Conservation (phyloP, 805 yeast species). For the fission yeast (Schizosaccharomyces pombe) region DNA sequence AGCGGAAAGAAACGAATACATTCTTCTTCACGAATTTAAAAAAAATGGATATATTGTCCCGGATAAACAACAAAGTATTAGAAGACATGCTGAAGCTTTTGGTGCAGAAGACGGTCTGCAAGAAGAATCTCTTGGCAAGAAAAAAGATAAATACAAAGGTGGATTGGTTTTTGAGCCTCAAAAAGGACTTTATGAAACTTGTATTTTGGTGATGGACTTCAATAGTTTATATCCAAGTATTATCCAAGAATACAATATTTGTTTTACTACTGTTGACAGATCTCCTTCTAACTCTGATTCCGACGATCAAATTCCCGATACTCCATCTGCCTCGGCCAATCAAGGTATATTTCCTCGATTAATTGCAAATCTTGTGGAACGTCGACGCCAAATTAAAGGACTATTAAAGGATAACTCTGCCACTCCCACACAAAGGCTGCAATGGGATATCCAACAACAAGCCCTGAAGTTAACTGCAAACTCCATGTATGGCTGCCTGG, state of each 20-base stretch:
- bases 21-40: constrained; percentile 75
- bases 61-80: constrained; percentile 30
- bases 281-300: constrained; percentile 12
- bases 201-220: constrained; percentile 88
- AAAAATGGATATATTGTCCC: constrained; percentile 67
- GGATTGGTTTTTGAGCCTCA: constrained; percentile 94
- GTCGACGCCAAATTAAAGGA: constrained; percentile 83
- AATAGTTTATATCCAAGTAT: constrained; percentile 91
- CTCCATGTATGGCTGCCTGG: constrained; percentile 98
- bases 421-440: constrained; percentile 38
- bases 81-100: constrained; percentile 12
- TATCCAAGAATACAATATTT: constrained; percentile 88
- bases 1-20: constrained; percentile 85
- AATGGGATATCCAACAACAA: constrained; percentile 85
- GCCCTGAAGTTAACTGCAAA: constrained; percentile 92
- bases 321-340: constrained; percentile 33
- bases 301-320: constrained; percentile 40
- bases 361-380: constrained; percentile 57
- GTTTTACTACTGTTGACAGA: constrained; percentile 84
- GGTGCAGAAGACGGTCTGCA: constrained; percentile 15
- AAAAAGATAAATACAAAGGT: constrained; percentile 64
- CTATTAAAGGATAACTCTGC: constrained; percentile 53
- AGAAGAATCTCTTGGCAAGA: constrained; percentile 19
- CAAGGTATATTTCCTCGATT: constrained; percentile 76
- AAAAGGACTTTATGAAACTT: constrained; percentile 75